Conservation (phyloP, 208 protist genomes). For the Trypanosoma platydactyli region DNA sequence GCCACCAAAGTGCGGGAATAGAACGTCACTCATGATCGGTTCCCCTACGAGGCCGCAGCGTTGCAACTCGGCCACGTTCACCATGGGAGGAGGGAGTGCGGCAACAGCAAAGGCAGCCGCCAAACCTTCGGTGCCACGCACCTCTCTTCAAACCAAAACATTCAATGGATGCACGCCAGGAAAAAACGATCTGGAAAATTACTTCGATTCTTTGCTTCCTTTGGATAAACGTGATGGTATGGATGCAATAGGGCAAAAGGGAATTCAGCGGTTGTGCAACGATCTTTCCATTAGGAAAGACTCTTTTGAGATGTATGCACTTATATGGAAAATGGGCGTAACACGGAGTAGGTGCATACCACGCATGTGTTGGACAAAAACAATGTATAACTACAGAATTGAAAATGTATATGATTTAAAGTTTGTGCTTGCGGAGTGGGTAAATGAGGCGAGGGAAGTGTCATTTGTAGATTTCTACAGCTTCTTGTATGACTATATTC, state of each 20-base stretch:
- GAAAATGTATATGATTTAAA: conserved; percentile 48
- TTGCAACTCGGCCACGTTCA: background rate
- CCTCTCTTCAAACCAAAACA: background rate
- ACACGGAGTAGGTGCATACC: conserved; percentile 49
- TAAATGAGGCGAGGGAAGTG: conserved; percentile 34
- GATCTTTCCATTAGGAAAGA: conserved; percentile 44
- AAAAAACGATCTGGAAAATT: conserved; percentile 57
- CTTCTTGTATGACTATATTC: conserved; percentile 85
- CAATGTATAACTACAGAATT: conserved; percentile 63
- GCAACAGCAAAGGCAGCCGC: background rate
- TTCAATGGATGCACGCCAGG: background rate
- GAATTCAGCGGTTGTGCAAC: conserved; percentile 52
- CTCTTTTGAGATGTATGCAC: conserved; percentile 62
- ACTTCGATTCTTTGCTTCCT: conserved; percentile 52
- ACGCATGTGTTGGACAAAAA: conserved; percentile 66
- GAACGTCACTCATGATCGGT: background rate
- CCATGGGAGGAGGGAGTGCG: background rate
- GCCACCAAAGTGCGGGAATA: background rate
- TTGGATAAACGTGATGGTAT: conserved; percentile 46
- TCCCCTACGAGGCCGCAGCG: background rate
- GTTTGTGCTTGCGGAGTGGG: conserved; percentile 46
- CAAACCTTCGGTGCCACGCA: background rate
- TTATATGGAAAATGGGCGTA: conserved; percentile 78
- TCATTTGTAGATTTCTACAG: conserved; percentile 76
- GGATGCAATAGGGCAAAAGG: conserved; percentile 55